A percentile compares a stretch with the other conserved stretches of the same genome.
phyloP scores from a whole-genome alignment of 371 early-diverging fungal genomes.

The Lichtheimia ramosa region DNA sequence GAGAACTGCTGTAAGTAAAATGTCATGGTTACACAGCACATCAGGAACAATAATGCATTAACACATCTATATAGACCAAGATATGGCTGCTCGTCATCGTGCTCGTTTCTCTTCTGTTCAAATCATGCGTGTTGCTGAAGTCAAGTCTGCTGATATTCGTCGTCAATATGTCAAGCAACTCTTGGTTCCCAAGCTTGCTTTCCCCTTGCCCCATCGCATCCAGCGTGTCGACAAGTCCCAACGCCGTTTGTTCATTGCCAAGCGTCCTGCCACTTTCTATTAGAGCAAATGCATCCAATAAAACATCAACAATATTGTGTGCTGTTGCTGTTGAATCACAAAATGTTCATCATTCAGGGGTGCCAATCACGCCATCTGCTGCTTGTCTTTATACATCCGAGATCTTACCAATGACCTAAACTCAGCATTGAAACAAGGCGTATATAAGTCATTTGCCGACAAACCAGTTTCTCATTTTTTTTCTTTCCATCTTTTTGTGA shows the following conservation, averaged over 20 bases:
- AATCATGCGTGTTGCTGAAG: constrained; percentile 96
- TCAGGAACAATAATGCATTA: neutral
- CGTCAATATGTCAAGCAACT: constrained; percentile 98
- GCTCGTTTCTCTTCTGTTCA: constrained; percentile 97
- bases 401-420: constrained; percentile 5
- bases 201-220: constrained; percentile 98
- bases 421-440: constrained; percentile 3
- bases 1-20: constrained; percentile 72
- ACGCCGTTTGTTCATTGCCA: constrained; percentile 83
- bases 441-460: neutral
- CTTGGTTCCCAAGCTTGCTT: constrained; percentile 84
- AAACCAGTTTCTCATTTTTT: neutral
- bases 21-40: neutral
- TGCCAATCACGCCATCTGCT: constrained; percentile 5
- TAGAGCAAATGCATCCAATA: constrained; percentile 25
- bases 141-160: constrained; percentile 89
- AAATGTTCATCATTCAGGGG: neutral
- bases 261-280: constrained; percentile 91
- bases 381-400: constrained; percentile 1
- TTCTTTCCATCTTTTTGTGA: neutral
- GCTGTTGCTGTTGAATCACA: neutral
- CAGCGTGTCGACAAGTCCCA: constrained; percentile 70
- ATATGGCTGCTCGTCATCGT: constrained; percentile 99
- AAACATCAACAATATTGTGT: constrained; percentile 1
- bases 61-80: constrained; percentile 73